Evolutionary conservation across 1,139 yeast species (phyloP).

Genomic region (Hyphopichia khmerensis): DNA sequence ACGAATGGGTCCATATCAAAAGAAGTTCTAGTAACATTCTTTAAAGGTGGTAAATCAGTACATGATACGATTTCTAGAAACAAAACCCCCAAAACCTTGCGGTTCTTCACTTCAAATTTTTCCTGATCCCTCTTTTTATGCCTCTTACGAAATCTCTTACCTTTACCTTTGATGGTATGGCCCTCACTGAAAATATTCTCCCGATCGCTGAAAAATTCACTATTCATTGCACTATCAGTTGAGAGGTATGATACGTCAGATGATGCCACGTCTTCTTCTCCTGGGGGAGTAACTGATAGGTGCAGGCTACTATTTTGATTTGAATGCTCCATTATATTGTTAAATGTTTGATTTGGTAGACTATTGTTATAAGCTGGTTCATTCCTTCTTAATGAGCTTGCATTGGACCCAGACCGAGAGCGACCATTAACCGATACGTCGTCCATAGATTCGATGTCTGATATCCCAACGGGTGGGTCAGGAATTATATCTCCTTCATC

Average conservation of each 20-base stretch:
- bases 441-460: slow-evolving; percentile 28
- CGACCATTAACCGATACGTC: background rate
- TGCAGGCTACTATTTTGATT: background rate
- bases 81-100: slow-evolving; percentile 65
- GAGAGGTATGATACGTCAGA: slow-evolving; percentile 25
- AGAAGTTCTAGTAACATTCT: slow-evolving; percentile 62
- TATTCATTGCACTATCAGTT: slow-evolving; percentile 10
- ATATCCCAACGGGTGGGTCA: slow-evolving; percentile 19
- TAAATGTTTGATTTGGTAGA: background rate
- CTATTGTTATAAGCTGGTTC: background rate
- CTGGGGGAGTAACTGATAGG: slow-evolving; percentile 1
- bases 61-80: slow-evolving; percentile 77
- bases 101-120: slow-evolving; percentile 33
- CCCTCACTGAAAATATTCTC: background rate
- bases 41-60: slow-evolving; percentile 66
- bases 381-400: background rate
- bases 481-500: slow-evolving; percentile 21
- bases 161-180: slow-evolving; percentile 1
- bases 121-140: slow-evolving; percentile 2
- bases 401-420: slow-evolving; percentile 2
- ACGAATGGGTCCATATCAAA: slow-evolving; percentile 98
- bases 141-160: slow-evolving; percentile 8
- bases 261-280: slow-evolving; percentile 14
- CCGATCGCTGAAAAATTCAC: slow-evolving; percentile 5
- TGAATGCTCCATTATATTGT: background rate